Evolutionary conservation across 495 filamentous ascomycete species (phyloP), one percentile per base, ranked within the genome.

Genomic region (Cercophora newfieldiana): DNA sequence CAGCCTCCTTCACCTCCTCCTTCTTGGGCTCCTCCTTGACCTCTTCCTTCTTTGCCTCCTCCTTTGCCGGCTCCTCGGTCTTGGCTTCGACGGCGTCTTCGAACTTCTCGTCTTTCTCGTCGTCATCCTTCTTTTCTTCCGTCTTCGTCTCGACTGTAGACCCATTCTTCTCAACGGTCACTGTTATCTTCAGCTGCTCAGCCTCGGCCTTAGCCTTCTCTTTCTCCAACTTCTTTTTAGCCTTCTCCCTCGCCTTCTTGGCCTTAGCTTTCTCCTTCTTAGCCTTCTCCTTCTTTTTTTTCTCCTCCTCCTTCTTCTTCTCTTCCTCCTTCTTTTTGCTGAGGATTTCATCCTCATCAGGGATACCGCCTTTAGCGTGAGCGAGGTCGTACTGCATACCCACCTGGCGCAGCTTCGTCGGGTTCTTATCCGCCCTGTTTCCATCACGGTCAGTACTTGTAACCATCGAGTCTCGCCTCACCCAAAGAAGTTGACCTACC

Each of bases 341-440:
- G 64, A 86, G 80, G 82, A 93, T 82, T 73, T 87, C 86, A 72
- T 86, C 86, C 49, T 83, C 77, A 70, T 92, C 89, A 30, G 81
- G 81, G 71, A 86, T 89, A 66, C 93, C 89, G 81, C 88, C 72
- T 86, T 89, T 21, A 8, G 87, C 87, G 66, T 91, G 87, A 7
- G 90, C 89, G 3, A 92, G 80, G 69, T 92, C 90, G 61, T 91
- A 92, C 19, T 86, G 87, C 55, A 89, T 83, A 19, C 89, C 90
- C 18, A 90, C 84, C 67, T 89, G 85, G 0, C 91, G 83, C 6
- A 94, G 81, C 72, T 94, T 94, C 59, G 89, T 86, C 16, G 89
- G 86, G 49, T 83, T 81, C 1, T 68, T 74, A 10, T 81, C 78
- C 28, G 87, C 88, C 26, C 66, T 68, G 61, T 50, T 31, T 3